These are phyloP conservation scores for Suillus cothurnatus DNA, from an alignment of 768 basidiomycete species.

Conservation along the genomic window DNA sequence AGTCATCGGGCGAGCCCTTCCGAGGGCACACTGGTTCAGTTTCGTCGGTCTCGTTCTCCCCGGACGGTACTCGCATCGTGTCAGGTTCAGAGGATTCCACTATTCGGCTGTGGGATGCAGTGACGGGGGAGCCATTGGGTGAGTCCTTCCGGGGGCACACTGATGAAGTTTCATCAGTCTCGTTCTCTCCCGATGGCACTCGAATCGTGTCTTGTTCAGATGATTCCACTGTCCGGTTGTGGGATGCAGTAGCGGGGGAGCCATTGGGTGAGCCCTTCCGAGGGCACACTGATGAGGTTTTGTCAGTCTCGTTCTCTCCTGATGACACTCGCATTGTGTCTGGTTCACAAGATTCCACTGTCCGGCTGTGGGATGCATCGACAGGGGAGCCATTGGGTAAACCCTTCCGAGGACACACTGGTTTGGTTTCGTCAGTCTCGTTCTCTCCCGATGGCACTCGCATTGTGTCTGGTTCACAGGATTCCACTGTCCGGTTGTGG, in stretches of 20 bases:
- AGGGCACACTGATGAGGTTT: neutral
- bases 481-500: neutral
- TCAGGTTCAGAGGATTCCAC: neutral
- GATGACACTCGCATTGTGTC: neutral
- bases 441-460: neutral
- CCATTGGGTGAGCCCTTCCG: neutral
- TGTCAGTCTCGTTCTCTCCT: neutral
- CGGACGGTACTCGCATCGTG: neutral
- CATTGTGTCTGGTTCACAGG: neutral
- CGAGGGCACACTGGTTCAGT: no score
- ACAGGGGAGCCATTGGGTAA: neutral
- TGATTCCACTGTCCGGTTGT: neutral
- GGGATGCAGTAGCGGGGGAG: neutral
- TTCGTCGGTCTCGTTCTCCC: no score
- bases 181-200: neutral
- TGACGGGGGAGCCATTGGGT: neutral
- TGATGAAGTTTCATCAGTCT: fast-evolving
- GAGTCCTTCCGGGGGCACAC: neutral
- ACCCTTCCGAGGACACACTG: neutral
- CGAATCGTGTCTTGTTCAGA: neutral
- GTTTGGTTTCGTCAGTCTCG: neutral
- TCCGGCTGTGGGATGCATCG: neutral
- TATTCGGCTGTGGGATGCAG: neutral
- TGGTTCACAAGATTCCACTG: neutral
- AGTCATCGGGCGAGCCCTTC: no score